These are phyloP conservation scores for Haemoproteus tartakovskyi DNA, from an alignment of 169 alveolate genomes.

Conservation along the genomic window DNA sequence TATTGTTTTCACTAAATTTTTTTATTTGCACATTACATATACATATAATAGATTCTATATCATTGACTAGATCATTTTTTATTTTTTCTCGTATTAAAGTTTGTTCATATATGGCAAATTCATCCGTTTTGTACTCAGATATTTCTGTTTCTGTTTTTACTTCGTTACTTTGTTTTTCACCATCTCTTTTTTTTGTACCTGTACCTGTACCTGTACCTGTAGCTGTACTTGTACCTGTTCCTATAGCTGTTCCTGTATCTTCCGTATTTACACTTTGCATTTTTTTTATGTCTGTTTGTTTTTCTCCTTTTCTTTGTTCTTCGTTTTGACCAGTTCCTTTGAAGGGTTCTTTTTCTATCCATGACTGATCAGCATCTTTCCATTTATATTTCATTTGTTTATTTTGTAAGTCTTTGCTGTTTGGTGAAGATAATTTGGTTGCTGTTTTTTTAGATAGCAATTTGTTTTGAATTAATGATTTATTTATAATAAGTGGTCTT, in stretches of 20 bases:
- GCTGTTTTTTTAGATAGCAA: no score
- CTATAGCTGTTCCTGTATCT: no score
- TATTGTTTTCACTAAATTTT: slow-evolving; percentile 11
- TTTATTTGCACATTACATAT: slow-evolving; percentile 20
- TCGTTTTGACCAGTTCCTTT: not conserved
- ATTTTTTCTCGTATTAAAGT: not conserved
- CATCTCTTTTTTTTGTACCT: not conserved
- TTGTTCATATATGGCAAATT: not conserved
- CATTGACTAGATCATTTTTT: slow-evolving; percentile 8
- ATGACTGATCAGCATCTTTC: no score
- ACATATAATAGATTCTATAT: slow-evolving; percentile 41
- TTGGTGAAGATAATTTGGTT: no score
- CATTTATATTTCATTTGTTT: no score
- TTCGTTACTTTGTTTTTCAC: not conserved
- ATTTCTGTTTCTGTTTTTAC: not conserved
- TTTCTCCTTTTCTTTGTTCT: not conserved
- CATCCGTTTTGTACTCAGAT: not conserved
- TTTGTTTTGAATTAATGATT: no score
- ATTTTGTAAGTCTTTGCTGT: no score
- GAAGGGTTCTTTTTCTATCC: not conserved
- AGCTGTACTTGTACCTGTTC: no score
- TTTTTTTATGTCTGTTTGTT: not conserved
- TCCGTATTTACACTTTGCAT: not conserved
- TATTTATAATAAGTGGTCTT: no score
- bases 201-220: no score